These are phyloP conservation scores for Bipolaris zeicola DNA, from an alignment of 2,329 filamentous ascomycete genomes.

Conservation along the genomic window DNA sequence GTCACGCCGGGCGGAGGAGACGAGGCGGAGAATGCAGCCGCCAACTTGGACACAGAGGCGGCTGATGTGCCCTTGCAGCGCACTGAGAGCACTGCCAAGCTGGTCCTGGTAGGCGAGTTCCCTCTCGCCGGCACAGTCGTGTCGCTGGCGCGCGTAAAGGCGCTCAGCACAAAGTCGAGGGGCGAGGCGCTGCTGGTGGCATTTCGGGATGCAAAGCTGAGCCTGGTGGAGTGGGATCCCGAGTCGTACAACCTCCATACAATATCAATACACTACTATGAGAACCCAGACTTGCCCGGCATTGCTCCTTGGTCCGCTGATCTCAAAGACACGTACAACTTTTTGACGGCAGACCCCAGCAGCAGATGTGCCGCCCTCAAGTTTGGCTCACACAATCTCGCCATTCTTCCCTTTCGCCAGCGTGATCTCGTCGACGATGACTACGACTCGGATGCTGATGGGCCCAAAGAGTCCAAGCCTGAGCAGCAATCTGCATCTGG, in stretches of 20 bases:
- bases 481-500: constrained; percentile 45
- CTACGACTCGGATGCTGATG: constrained; percentile 83
- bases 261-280: constrained; percentile 96
- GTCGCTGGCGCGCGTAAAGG: constrained; percentile 78
- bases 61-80: constrained; percentile 55
- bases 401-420: constrained; percentile 91
- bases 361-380: constrained; percentile 94
- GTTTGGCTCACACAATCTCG: constrained; percentile 85
- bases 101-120: constrained; percentile 85
- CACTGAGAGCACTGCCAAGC: constrained; percentile 73
- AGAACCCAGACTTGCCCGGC: constrained; percentile 85
- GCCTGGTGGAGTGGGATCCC: constrained; percentile 91
- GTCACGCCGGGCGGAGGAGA: constrained; percentile 51
- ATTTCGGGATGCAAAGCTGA: constrained; percentile 90
- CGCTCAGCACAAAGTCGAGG: constrained; percentile 73
- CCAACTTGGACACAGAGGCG: constrained; percentile 58
- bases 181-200: constrained; percentile 84
- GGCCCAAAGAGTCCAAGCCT: constrained; percentile 44
- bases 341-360: constrained; percentile 84
- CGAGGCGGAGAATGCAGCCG: constrained; percentile 44
- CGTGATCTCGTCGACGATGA: constrained; percentile 87
- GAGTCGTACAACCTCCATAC: constrained; percentile 79
- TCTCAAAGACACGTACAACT: constrained; percentile 76
- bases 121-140: constrained; percentile 82
- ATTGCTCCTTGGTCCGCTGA: constrained; percentile 77